Base-by-base conservation (phyloP, 176 grass and related monocot genomes). In the Bonia amplexicaulis region DNA sequence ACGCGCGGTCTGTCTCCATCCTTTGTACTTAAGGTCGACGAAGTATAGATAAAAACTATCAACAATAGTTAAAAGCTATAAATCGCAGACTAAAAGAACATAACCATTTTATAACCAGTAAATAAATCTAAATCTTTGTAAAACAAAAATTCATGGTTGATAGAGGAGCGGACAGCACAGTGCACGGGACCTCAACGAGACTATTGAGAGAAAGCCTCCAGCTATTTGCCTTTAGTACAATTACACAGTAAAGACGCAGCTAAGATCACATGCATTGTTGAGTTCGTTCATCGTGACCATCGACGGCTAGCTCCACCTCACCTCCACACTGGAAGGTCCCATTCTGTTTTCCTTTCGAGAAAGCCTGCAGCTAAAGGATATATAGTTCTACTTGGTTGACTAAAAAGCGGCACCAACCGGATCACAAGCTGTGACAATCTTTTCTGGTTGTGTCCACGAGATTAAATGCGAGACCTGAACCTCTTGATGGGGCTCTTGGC, bases 321-420 rank as follows among this genome's bases (percentile, higher is more conserved):
- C 33, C 4, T 71, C 12, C 29, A 22, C 14, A 23, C 41, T 7
- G 19, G 84, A 85, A 85, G 23, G 65, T 44, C 42, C 68, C 23
- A 63, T 73, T 27, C 84, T 65, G 45, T 25, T 74, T 25, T 58
- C 77, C 68, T 72, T 63, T 49, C 77, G 42, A 72, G 45, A 82
- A 90, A 82, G 65, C 46, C 48, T 76, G 70, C 69, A 40, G 11
- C 62, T 76, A 27, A 85, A 74, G 60, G 46, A 48, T 9, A n/a
- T n/a, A n/a, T n/a, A n/a, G 3, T 1, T 3, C 15, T 9, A 6
- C 69, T 10, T 11, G 41, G 78, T 71, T 82, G 83, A 90, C 88
- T 6, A 23, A 26, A 85, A 86, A 85, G 83, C 33, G 71, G 77
- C 80, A 73, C 33, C 80, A 76, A 69, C 31, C 42, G 19, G 14